Percentiles rank a stretch among this genome's conserved stretches.
These are phyloP conservation scores for Fonsecaea pedrosoi DNA, from an alignment of 2,329 filamentous ascomycete genomes.

Conservation along the genomic window DNA sequence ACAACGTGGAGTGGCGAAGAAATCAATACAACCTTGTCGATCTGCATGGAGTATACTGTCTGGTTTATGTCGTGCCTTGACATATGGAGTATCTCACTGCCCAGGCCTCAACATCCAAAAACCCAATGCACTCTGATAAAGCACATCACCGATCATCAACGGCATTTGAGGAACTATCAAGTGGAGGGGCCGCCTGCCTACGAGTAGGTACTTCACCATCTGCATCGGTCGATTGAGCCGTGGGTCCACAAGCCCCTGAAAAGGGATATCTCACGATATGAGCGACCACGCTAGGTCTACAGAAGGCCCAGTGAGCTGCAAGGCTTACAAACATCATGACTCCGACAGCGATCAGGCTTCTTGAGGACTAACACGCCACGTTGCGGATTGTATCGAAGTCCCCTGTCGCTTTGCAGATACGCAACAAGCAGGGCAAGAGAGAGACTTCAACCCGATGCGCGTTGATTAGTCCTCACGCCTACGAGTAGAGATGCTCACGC, in stretches of 20 bases:
- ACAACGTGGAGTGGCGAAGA: constrained; percentile 59
- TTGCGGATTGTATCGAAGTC: background rate
- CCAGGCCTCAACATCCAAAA: constrained; percentile 26
- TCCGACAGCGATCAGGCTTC: background rate
- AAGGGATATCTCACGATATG: background rate
- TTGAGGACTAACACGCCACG: background rate
- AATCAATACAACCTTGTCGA: constrained; percentile 48
- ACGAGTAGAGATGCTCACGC: background rate
- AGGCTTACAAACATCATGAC: background rate
- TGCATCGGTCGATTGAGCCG: constrained; percentile 22
- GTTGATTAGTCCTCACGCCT: background rate
- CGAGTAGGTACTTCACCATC: constrained; percentile 22
- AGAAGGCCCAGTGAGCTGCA: background rate
- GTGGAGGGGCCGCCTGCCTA: constrained; percentile 17
- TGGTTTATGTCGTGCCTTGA: constrained; percentile 2
- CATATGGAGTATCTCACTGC: constrained; percentile 22
- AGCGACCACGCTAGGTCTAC: background rate
- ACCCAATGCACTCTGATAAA: constrained; percentile 21
- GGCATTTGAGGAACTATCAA: constrained; percentile 23
- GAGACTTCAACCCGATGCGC: background rate
- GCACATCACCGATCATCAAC: constrained; percentile 19
- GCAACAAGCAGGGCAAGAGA: background rate
- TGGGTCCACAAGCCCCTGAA: constrained; percentile 23
- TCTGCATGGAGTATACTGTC: constrained; percentile 22
- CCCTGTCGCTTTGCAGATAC: constrained; percentile 1